Conservation (phyloP, 305 asterid genomes). For the Lippia alba region DNA sequence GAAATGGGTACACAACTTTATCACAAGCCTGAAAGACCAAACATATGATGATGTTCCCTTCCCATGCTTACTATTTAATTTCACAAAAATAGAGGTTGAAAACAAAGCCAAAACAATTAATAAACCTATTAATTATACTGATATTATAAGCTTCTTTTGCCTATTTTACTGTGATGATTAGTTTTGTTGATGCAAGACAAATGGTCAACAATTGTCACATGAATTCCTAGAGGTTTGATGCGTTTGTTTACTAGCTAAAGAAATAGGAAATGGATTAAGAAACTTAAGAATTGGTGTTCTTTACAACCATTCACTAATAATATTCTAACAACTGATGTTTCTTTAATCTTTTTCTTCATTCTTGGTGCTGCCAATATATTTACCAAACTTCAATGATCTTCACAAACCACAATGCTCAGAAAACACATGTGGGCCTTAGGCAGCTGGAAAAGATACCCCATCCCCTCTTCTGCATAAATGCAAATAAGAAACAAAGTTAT, state of each 20-base stretch:
- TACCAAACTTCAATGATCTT: conserved; percentile 20
- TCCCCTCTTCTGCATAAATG: conserved; percentile 54
- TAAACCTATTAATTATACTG: no score
- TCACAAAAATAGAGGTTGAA: conserved; percentile 9
- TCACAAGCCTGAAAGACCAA: not conserved
- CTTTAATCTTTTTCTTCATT: not conserved
- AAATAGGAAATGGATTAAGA: no score
- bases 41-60: conserved; percentile 33
- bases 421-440: conserved; percentile 56
- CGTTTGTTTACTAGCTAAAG: no score
- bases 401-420: conserved; percentile 25
- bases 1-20: not conserved
- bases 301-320: no score
- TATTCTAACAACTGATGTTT: not conserved
- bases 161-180: no score
- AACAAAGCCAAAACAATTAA: conserved; percentile 5
- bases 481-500: no score
- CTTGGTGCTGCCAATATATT: conserved; percentile 12
- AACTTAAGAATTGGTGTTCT: no score
- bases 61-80: conserved; percentile 23
- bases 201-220: no score
- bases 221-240: no score
- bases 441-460: conserved; percentile 69
- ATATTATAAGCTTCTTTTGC: no score
- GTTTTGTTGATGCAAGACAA: no score